These are phyloP conservation scores for Phylloporus sp. DNA, from an alignment of 768 basidiomycete genomes.

Conservation along the genomic window DNA sequence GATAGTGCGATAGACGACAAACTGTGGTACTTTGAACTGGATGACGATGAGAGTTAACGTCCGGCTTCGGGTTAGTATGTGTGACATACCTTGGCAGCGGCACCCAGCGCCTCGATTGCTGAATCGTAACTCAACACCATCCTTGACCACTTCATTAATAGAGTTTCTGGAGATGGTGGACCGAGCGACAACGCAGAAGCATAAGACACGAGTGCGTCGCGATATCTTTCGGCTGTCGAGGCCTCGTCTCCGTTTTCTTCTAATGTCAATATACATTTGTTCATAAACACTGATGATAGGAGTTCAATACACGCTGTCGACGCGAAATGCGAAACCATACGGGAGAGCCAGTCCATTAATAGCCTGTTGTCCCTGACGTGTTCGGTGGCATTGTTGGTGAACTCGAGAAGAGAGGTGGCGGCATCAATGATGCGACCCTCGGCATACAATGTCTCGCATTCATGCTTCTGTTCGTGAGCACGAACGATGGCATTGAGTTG, in stretches of 20 bases:
- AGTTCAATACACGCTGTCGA: not conserved
- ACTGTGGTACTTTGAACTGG: conserved; percentile 2
- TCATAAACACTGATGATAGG: not conserved
- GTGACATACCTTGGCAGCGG: too few species aligned
- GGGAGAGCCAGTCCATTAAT: not conserved
- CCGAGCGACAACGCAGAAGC: not conserved
- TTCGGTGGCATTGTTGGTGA: not conserved
- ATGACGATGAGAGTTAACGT: not conserved
- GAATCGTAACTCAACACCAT: not conserved
- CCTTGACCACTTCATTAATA: not conserved
- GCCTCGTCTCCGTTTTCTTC: not conserved
- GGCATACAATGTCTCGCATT: not conserved
- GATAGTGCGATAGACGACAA: not conserved
- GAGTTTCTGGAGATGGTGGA: not conserved
- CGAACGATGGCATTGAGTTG: not conserved
- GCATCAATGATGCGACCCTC: not conserved
- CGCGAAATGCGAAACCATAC: too few species aligned
- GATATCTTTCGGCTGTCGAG: not conserved
- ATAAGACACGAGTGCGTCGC: not conserved
- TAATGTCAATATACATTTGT: not conserved
- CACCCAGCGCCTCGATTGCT: not conserved
- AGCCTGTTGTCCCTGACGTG: not conserved
- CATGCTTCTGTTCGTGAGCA: not conserved
- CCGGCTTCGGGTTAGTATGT: too few species aligned
- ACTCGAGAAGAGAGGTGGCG: not conserved